Conservation (phyloP, 2,329 filamentous ascomycete genomes). For the Incumbomyces delicatus region DNA sequence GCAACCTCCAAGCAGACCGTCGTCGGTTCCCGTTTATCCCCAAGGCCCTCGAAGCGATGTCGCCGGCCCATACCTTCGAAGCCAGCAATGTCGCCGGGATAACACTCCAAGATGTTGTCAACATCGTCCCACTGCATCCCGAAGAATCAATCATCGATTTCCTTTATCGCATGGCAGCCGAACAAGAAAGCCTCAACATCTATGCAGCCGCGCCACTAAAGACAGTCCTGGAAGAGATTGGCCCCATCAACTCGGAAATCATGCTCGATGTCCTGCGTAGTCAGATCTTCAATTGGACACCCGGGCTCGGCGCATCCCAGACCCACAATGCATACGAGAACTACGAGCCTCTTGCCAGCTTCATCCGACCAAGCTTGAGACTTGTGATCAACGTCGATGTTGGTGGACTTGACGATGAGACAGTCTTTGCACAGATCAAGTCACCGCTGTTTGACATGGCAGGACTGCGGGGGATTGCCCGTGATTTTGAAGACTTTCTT, state of each 20-base stretch:
- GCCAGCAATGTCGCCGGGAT: constrained; percentile 1
- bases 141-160: background rate
- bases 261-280: background rate
- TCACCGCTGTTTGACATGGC: background rate
- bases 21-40: constrained; percentile 2
- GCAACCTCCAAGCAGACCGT: constrained; percentile 4
- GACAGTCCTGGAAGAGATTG: background rate
- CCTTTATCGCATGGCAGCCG: background rate
- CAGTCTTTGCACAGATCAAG: constrained; percentile 1
- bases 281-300: constrained; percentile 3
- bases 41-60: background rate
- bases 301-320: background rate
- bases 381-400: constrained; percentile 4
- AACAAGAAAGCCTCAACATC: constrained; percentile 2
- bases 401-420: background rate
- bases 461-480: background rate
- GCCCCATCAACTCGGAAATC: background rate
- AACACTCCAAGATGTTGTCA: constrained; percentile 4
- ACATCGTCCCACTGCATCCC: background rate
- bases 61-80: constrained; percentile 1
- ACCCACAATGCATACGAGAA: background rate
- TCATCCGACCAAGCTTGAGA: constrained; percentile 3
- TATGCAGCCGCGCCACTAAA: constrained; percentile 3
- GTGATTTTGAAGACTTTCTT: background rate
- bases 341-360: background rate